These are phyloP conservation scores for Scutellaria minor DNA, from an alignment of 257 asterid genomes.

Conservation along the genomic window DNA sequence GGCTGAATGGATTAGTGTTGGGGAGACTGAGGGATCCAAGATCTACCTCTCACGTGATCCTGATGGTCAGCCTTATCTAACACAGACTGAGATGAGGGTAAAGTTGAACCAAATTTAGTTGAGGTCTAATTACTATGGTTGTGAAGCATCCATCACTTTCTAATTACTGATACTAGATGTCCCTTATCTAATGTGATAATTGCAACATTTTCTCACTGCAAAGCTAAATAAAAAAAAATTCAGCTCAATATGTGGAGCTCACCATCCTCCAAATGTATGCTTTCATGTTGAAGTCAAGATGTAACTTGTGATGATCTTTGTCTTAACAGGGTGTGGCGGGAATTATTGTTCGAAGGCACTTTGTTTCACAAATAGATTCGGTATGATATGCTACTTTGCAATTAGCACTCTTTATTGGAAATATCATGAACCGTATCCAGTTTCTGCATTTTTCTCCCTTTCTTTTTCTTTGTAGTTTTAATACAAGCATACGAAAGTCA, in stretches of 20 bases:
- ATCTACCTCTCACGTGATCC: slow-evolving; percentile 96
- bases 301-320: slow-evolving; percentile 33
- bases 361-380: slow-evolving; percentile 82
- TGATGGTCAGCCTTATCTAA: slow-evolving; percentile 87
- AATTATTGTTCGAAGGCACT: slow-evolving; percentile 80
- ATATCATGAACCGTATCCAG: slow-evolving; percentile 25
- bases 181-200: background rate
- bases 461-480: background rate
- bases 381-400: slow-evolving; percentile 48
- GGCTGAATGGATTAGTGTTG: slow-evolving; percentile 84
- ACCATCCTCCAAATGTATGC: slow-evolving; percentile 4
- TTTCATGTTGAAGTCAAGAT: slow-evolving; percentile 15
- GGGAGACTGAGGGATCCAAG: slow-evolving; percentile 79
- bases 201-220: background rate
- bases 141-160: background rate
- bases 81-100: slow-evolving; percentile 98
- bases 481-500: background rate
- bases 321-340: slow-evolving; percentile 82
- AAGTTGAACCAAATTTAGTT: slow-evolving; percentile 31
- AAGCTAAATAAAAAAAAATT: background rate
- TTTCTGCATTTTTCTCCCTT: background rate
- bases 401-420: background rate
- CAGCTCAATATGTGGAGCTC: slow-evolving; percentile 11
- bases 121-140: background rate
- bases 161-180: slow-evolving; percentile 19